Conservation (phyloP, 139 green algal genomes). For the Coccomyxa sp. region DNA sequence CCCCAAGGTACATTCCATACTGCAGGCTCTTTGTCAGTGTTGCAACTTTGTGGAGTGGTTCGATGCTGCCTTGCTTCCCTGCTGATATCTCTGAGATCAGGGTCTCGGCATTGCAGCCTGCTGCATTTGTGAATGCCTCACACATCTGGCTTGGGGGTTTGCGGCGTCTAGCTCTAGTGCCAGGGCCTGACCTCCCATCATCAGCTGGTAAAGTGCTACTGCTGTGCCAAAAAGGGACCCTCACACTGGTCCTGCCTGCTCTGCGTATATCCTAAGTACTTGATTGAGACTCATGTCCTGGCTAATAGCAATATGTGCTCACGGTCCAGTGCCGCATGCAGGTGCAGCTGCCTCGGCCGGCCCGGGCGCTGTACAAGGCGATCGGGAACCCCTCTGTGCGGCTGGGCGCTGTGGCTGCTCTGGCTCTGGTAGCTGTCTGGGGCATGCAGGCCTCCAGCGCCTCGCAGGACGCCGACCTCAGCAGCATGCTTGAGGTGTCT, state of each 20-base stretch:
- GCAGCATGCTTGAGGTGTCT: neutral
- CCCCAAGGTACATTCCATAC: neutral
- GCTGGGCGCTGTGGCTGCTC: neutral
- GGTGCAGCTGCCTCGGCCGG: neutral
- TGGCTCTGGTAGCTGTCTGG: conserved; percentile 10
- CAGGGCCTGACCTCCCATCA: neutral
- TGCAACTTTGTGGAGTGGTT: neutral
- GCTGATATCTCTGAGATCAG: no score
- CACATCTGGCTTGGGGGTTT: neutral
- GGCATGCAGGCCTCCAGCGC: conserved; percentile 7
- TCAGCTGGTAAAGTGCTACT: neutral
- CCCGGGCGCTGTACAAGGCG: neutral
- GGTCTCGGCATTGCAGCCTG: neutral
- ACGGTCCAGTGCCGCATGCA: neutral
- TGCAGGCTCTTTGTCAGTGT: no score
- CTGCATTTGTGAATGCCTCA: neutral
- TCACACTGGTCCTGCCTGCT: neutral
- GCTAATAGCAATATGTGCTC: neutral
- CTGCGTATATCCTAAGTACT: neutral
- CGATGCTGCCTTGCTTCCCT: neutral
- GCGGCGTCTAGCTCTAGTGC: neutral
- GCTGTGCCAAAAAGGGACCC: neutral
- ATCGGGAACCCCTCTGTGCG: conserved; percentile 9
- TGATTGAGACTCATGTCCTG: neutral
- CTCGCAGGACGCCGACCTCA: neutral